phyloP scores from a whole-genome alignment of 495 filamentous ascomycete species.

The Penicillium bialowiezense region DNA sequence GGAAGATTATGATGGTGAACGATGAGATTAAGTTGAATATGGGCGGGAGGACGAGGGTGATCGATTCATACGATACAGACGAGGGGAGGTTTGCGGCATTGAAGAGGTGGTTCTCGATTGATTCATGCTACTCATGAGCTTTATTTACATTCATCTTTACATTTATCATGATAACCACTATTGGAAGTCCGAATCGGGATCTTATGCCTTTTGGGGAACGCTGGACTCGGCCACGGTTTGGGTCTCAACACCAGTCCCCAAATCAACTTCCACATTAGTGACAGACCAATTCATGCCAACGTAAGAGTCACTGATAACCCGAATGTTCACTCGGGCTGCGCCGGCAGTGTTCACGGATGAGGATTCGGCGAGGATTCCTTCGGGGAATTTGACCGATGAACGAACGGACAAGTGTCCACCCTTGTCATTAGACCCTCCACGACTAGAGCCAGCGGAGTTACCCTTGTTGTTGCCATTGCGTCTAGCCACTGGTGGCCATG shows the following conservation, averaged over 20 bases:
- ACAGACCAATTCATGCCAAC: constrained; percentile 70
- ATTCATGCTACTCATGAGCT: neutral
- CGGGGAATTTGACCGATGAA: constrained; percentile 61
- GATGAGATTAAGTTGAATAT: constrained; percentile 57
- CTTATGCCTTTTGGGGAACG: constrained; percentile 17
- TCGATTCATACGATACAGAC: constrained; percentile 48
- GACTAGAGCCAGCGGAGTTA: constrained; percentile 19
- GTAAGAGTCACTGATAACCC: constrained; percentile 82
- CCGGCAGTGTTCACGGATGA: constrained; percentile 14
- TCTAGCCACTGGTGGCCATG: constrained; percentile 56
- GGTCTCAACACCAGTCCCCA: constrained; percentile 10
- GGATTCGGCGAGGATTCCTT: constrained; percentile 23
- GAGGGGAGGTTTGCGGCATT: constrained; percentile 38
- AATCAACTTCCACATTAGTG: constrained; percentile 24
- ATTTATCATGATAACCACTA: neutral
- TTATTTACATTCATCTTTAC: neutral
- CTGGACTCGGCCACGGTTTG: constrained; percentile 27
- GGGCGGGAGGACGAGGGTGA: constrained; percentile 52
- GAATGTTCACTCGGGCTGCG: constrained; percentile 56
- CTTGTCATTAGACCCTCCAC: constrained; percentile 22
- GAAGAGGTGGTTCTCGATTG: constrained; percentile 29
- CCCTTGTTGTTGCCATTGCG: constrained; percentile 19
- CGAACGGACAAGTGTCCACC: constrained; percentile 21
- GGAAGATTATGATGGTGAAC: constrained; percentile 58
- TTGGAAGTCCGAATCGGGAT: constrained; percentile 2